Base-by-base conservation (phyloP, 2,329 filamentous ascomycete species). In the Pseudogymnoascus sp. region DNA sequence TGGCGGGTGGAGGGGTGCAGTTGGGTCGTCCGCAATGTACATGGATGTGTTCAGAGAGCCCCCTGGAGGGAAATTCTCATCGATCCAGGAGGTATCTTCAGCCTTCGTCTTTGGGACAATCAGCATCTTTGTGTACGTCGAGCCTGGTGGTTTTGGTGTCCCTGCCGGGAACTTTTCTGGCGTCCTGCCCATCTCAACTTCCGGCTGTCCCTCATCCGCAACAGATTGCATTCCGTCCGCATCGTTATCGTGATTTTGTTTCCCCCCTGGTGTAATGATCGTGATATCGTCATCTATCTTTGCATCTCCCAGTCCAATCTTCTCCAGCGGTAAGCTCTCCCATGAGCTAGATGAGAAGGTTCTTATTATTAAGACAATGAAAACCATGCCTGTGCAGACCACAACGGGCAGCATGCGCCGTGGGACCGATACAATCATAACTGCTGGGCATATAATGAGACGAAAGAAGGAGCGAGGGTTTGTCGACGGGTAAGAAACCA, bases 1-100 rank as follows among this genome's bases (percentile, higher is more conserved):
- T 5, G 82, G 81, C 0, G 82, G 76, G 67, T 82, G 81, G 18
- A 81, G 69, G 23, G 77, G 73, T 1, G 71, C 67, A 3, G 59
- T 59, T 1, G 65, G 55, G 55, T 70, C 67, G 37, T 73, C 67
- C 11, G 67, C 71, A 5, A 63, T 65, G 49, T 73, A 73, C 33
- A 64, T 60, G 33, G 25, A 45, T 18, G 33, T 33, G 12, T 64
- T 58, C 25, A 64, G 6, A 55, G 11, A 1, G 14, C 38, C 49
- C 4, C 55, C 43, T 14, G 18, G 72, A 18, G 58, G 58, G 58
- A 71, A 69, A 33, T 68, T 64, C 9, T 68, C 60, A 3, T 62
- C 60, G 4, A 71, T 66, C 70, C 70, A 71, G 3, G 41, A 23
- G 1, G 65, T 64, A 33, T 69, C 66, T 49, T 45, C 52, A n/a